phyloP scores from a whole-genome alignment of 306 rosid species.

The Cicer cuneatum region DNA sequence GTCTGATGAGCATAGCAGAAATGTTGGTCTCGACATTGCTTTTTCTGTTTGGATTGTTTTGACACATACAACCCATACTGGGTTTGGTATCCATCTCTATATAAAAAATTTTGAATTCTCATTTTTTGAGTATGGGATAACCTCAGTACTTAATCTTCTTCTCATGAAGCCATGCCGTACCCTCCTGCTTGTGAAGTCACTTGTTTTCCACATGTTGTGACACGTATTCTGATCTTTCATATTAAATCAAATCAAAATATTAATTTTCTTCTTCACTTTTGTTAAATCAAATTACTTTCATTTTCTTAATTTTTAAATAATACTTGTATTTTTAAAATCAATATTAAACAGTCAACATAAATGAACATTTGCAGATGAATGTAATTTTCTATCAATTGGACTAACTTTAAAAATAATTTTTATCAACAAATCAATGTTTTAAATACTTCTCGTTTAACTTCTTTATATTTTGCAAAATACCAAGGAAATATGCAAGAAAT shows the following conservation, averaged over 20 bases:
- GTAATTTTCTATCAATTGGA: neutral
- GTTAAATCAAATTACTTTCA: neutral
- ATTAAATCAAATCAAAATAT: slow-evolving; percentile 37
- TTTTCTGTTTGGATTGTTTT: slow-evolving; percentile 37
- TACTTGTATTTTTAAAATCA: neutral
- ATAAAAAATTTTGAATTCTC: slow-evolving; percentile 21
- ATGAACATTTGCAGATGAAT: neutral
- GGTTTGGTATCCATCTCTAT: slow-evolving; percentile 27
- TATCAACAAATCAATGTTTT: too few relatives aligned
- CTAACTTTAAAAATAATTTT: too few relatives aligned
- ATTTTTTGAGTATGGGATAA: slow-evolving; percentile 6
- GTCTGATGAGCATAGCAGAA: slow-evolving; percentile 23
- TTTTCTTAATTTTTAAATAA: neutral
- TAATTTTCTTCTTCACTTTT: neutral
- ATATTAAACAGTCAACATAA: neutral
- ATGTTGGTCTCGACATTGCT: slow-evolving; percentile 27
- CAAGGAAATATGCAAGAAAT: neutral
- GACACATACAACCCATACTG: slow-evolving; percentile 31
- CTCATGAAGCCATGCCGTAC: slow-evolving; percentile 25
- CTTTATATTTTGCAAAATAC: neutral
- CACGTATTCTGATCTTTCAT: slow-evolving; percentile 3
- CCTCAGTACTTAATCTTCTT: slow-evolving; percentile 35
- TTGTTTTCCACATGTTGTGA: slow-evolving; percentile 9
- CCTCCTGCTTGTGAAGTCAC: slow-evolving; percentile 26
- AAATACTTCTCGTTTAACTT: neutral